Conservation (phyloP, 2,329 filamentous ascomycete genomes). For the Apiospora hydei region DNA sequence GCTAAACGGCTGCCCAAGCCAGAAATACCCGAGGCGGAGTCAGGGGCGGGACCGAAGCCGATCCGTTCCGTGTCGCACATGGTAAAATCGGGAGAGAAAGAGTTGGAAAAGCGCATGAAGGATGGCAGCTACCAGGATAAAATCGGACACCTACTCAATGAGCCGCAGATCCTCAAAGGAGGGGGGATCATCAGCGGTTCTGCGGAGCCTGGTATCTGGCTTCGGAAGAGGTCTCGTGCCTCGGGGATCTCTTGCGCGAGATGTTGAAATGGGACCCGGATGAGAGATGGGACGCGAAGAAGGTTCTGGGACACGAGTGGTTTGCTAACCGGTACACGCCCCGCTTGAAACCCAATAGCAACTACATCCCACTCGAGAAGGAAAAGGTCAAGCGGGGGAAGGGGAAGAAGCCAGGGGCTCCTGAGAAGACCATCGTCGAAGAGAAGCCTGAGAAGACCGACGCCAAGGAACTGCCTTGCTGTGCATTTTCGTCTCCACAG, state of each 20-base stretch:
- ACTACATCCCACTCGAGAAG: background rate
- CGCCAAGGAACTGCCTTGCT: too few species aligned
- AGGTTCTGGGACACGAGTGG: background rate
- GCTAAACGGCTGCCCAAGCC: background rate
- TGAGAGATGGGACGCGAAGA: background rate
- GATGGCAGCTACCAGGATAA: background rate
- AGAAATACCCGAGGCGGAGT: background rate
- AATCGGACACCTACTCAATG: background rate
- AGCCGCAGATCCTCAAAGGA: background rate
- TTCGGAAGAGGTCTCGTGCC: background rate
- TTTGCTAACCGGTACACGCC: background rate
- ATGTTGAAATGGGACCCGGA: background rate
- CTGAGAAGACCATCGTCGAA: too few species aligned
- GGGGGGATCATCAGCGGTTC: background rate
- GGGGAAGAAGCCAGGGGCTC: too few species aligned
- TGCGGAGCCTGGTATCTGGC: background rate
- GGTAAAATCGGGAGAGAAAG: background rate
- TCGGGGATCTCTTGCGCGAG: background rate
- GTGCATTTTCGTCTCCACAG: too few species aligned
- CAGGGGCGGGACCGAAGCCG: too few species aligned
- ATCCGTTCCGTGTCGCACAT: background rate
- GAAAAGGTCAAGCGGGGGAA: too few species aligned
- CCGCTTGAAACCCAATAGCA: background rate
- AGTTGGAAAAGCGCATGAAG: background rate
- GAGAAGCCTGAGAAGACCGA: too few species aligned